Percentiles rank a stretch among this genome's conserved stretches.
phyloP scores from a whole-genome alignment of 805 yeast genomes.

The Pichia nanzhaoensis region DNA sequence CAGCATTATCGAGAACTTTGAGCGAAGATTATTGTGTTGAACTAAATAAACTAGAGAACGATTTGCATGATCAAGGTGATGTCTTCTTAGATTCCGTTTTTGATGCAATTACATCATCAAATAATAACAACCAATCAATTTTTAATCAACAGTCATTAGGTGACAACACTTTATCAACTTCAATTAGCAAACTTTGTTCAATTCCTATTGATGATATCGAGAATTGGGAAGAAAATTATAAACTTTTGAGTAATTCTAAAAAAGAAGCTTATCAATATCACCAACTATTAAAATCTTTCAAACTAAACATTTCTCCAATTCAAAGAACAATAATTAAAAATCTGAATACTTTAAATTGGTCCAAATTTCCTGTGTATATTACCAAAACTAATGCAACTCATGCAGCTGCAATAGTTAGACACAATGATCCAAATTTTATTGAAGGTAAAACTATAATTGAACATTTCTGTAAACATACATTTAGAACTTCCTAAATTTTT shows the following conservation, averaged over 20 bases:
- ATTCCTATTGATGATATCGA: slow-evolving; percentile 21
- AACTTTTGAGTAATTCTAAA: slow-evolving; percentile 10
- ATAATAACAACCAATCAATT: slow-evolving; percentile 19
- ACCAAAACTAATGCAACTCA: slow-evolving; percentile 63
- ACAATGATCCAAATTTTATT: slow-evolving; percentile 43
- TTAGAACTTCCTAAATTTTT: slow-evolving; percentile 16
- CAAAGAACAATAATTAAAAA: slow-evolving; percentile 49
- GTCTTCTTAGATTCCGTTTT: slow-evolving; percentile 57
- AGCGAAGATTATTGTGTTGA: slow-evolving; percentile 23
- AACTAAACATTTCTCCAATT: slow-evolving; percentile 32
- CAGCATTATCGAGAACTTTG: slow-evolving; percentile 20
- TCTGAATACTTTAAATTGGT: slow-evolving; percentile 59
- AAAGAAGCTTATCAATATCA: slow-evolving; percentile 12
- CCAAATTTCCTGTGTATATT: slow-evolving; percentile 64
- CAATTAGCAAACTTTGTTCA: slow-evolving; percentile 26
- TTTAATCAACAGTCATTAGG: slow-evolving; percentile 20
- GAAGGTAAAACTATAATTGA: slow-evolving; percentile 66
- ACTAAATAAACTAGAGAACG: slow-evolving; percentile 32
- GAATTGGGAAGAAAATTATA: slow-evolving; percentile 13
- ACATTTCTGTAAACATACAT: slow-evolving; percentile 52
- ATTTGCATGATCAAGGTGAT: slow-evolving; percentile 56
- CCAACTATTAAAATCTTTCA: slow-evolving; percentile 22
- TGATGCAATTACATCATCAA: slow-evolving; percentile 43
- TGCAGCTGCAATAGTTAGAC: slow-evolving; percentile 75
- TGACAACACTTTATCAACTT: slow-evolving; percentile 21